phyloP scores from a whole-genome alignment of 2,329 filamentous ascomycete species.

The Phaeosphaeria sp. region DNA sequence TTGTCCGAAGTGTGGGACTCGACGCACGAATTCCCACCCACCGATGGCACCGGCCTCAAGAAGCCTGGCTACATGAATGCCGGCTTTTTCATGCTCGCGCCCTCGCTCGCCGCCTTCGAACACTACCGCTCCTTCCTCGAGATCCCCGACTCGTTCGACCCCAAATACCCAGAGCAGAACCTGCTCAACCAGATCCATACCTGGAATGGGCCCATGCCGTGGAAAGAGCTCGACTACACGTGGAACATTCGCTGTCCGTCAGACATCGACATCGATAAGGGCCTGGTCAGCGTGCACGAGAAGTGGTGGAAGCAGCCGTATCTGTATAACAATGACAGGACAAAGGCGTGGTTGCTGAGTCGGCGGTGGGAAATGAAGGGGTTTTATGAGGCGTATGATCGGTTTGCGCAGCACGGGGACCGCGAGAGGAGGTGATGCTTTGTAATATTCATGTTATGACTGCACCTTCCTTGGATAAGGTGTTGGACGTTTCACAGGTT shows the following conservation, averaged over 20 bases:
- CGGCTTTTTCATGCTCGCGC: constrained; percentile 48
- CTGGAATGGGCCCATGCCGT: constrained; percentile 49
- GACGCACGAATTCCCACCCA: constrained; percentile 45
- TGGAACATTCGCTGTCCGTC: constrained; percentile 50
- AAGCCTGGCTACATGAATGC: constrained; percentile 43
- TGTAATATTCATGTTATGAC: too few relatives aligned
- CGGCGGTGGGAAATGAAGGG: constrained; percentile 51
- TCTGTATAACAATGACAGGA: constrained; percentile 29
- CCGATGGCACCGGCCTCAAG: constrained; percentile 34
- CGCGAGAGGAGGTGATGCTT: background rate
- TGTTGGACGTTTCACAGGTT: background rate
- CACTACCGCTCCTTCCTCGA: constrained; percentile 42
- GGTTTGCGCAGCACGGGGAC: background rate
- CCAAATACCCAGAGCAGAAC: constrained; percentile 46
- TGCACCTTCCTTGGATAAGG: background rate
- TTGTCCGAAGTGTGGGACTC: constrained; percentile 40
- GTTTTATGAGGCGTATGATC: constrained; percentile 42
- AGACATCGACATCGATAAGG: constrained; percentile 44
- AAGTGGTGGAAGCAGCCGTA: constrained; percentile 49
- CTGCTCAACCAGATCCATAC: constrained; percentile 47
- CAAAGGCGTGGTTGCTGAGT: constrained; percentile 40
- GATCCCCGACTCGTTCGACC: constrained; percentile 39
- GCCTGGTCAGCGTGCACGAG: constrained; percentile 47
- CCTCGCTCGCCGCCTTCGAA: constrained; percentile 34
- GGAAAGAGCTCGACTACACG: constrained; percentile 42